Evolutionary conservation across 2,329 filamentous ascomycete genomes (phyloP), one percentile per base, ranked within the genome.

Genomic region (Epichloe aotearoae): DNA sequence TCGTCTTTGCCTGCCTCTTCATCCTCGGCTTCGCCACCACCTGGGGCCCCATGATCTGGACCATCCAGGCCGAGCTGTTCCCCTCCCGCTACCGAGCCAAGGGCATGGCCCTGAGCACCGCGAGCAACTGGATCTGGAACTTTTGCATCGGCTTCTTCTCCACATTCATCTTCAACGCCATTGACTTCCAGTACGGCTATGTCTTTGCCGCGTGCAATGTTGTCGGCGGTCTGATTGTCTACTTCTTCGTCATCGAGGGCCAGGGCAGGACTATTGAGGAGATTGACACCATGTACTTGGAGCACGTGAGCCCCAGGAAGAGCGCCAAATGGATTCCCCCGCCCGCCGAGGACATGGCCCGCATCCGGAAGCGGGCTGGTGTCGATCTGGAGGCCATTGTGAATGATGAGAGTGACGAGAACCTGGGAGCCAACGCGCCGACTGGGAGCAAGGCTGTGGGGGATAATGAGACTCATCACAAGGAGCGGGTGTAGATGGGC

Each of bases 1-100:
- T 84, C 46, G 73, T 49, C 2, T 81, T 75, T 56, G 84, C 80
- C 0, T 86, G 84, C 54, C 75, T 79, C 37, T 80, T 83, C 50
- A 78, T 83, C 17, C 78, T 77, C 0, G 68, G 65, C 0, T 70
- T 62, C 14, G 68, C 68, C 4, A 66, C 70, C 0, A 73, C 71
- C 14, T 73, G 70, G 70, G 73, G 72, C n/a, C 74, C 73, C 1
- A 69, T 72, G 3, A 71, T 69, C 47, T 74, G 69, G 69, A 73
- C 72, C 46, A 84, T 85, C 57, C 76, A 77, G 0, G 76, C 79
- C 15, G 82, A 85, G 62, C 63, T 73, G 23, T 71, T 69, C 58
- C 73, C 73, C 33, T 61, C 74, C 19, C 68, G 65, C 45, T 67
- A 73, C 30, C 69, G 75, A 52, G 73, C 73, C 50, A 79, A 77